These are phyloP conservation scores for Syzygium jambos DNA, from an alignment of 345 rosid genomes.

Conservation along the genomic window DNA sequence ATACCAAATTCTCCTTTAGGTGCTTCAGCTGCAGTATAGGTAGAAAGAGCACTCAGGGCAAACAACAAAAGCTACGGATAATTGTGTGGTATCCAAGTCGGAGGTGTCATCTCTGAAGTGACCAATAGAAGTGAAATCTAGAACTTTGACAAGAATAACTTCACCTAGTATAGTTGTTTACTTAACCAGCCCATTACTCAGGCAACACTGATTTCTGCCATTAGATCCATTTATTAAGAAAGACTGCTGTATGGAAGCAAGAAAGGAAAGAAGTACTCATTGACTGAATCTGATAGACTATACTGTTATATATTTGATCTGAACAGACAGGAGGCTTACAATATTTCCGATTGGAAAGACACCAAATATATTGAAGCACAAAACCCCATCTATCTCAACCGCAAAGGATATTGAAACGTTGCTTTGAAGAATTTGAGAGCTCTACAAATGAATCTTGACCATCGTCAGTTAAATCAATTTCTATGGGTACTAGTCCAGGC, in stretches of 20 bases:
- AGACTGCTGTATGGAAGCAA: not conserved
- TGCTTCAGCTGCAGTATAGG: not conserved
- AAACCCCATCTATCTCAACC: constrained; percentile 86
- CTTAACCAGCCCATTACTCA: not conserved
- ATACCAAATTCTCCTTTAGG: not conserved
- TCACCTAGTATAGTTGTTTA: not conserved
- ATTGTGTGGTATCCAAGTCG: not conserved
- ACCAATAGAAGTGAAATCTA: not conserved
- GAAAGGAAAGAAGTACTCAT: not conserved
- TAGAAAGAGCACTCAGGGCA: not conserved
- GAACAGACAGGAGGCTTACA: constrained; percentile 40
- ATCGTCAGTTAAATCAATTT: constrained; percentile 71
- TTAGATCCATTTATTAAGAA: not conserved
- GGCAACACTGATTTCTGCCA: not conserved
- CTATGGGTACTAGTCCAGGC: constrained; percentile 80
- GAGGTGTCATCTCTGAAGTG: not conserved
- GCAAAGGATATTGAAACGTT: constrained; percentile 79
- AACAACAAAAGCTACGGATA: not conserved
- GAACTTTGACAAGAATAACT: not conserved
- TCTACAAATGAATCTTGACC: constrained; percentile 74
- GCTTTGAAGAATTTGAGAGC: constrained; percentile 70
- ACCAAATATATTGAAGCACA: constrained; percentile 85
- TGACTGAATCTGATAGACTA: not conserved
- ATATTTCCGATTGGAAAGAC: constrained; percentile 84
- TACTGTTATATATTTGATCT: not conserved